Conservation (phyloP, 148 eudicot species). For the Arbutus unedo region DNA sequence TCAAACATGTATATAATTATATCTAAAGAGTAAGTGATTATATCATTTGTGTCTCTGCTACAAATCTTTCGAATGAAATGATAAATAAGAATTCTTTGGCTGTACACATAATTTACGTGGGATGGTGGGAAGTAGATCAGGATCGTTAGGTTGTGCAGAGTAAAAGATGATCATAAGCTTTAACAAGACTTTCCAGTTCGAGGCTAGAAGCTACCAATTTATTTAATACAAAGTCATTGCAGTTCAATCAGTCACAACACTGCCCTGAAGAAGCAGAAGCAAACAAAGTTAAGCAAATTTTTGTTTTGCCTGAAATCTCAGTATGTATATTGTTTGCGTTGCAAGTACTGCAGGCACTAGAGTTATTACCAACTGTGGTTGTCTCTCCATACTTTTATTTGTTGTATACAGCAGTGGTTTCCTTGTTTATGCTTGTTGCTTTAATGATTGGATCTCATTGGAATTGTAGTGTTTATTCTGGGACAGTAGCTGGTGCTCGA, state of each 20-base stretch:
- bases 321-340: background rate
- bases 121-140: too few species aligned
- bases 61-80: background rate
- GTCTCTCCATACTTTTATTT: background rate
- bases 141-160: too few species aligned
- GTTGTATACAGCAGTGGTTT: background rate
- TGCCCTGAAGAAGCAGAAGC: background rate
- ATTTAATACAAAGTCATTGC: too few species aligned
- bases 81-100: background rate
- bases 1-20: background rate
- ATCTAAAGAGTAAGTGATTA: background rate
- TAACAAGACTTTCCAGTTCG: too few species aligned
- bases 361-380: background rate
- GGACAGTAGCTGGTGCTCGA: constrained; percentile 98
- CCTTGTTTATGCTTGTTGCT: background rate
- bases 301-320: background rate
- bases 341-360: background rate
- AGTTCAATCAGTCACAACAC: background rate
- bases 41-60: background rate
- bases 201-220: too few species aligned
- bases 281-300: background rate
- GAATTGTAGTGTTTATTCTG: constrained; percentile 78
- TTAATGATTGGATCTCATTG: constrained; percentile 12
- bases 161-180: too few species aligned
- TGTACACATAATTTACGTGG: background rate